These are phyloP conservation scores for Zygnema circumcarinatum DNA, from an alignment of 139 green algal genomes.

Conservation along the genomic window DNA sequence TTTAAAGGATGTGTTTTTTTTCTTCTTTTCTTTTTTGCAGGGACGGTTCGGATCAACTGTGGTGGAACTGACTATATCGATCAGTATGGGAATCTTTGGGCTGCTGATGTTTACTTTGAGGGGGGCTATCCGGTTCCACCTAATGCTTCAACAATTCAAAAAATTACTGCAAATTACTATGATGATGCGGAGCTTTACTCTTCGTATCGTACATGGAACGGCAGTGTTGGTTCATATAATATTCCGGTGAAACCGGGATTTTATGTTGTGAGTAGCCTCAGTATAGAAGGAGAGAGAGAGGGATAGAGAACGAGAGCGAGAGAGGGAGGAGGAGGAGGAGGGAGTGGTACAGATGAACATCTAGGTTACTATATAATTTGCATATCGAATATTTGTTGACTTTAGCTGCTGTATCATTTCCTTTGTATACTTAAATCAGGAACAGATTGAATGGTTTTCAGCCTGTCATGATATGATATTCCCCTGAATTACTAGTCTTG, in stretches of 20 bases:
- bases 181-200: background rate
- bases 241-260: background rate
- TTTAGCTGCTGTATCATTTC: too few species aligned
- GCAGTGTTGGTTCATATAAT: background rate
- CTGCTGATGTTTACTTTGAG: background rate
- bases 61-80: background rate
- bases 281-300: background rate
- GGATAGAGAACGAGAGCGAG: background rate
- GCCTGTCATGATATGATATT: background rate
- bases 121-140: background rate
- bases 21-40: background rate
- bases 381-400: too few species aligned
- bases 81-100: slow-evolving; percentile 1
- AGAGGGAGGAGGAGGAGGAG: background rate
- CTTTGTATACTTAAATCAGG: too few species aligned
- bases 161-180: background rate
- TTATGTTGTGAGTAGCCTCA: background rate
- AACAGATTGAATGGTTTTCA: background rate
- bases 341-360: background rate
- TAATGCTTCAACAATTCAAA: background rate
- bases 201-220: background rate
- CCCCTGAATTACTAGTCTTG: too few species aligned
- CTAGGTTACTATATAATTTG: background rate
- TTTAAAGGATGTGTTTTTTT: too few species aligned
- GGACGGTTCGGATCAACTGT: slow-evolving; percentile 12